phyloP scores from a whole-genome alignment of 78 protist genomes.

The Polysphondylium violaceum region DNA sequence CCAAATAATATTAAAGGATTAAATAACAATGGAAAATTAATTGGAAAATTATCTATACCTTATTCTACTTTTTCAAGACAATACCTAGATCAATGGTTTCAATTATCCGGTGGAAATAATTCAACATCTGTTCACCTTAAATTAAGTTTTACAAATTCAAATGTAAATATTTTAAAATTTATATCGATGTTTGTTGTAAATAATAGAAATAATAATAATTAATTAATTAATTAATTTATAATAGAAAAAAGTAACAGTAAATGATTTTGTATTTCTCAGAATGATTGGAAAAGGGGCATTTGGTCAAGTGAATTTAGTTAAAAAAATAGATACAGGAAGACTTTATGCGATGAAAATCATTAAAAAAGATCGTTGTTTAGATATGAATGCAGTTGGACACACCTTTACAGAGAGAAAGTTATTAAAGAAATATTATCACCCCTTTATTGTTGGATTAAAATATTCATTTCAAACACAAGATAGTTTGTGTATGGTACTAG shows the following conservation, averaged over 20 bases:
- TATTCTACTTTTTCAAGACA: slow-evolving; percentile 53
- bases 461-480: slow-evolving; percentile 95
- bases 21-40: slow-evolving; percentile 13
- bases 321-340: slow-evolving; percentile 78
- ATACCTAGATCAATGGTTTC: slow-evolving; percentile 65
- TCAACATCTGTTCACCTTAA: slow-evolving; percentile 46
- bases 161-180: background rate
- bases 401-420: slow-evolving; percentile 90
- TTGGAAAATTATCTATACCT: slow-evolving; percentile 62
- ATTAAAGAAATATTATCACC: slow-evolving; percentile 78
- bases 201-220: background rate
- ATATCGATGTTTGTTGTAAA: background rate
- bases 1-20: background rate
- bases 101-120: slow-evolving; percentile 5
- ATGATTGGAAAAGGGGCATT: slow-evolving; percentile 90
- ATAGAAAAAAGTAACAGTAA: slow-evolving; percentile 64
- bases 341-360: slow-evolving; percentile 92
- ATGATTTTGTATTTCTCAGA: slow-evolving; percentile 83
- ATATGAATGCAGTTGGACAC: slow-evolving; percentile 92
- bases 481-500: slow-evolving; percentile 91
- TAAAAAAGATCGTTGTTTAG: slow-evolving; percentile 79
- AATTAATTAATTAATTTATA: too few species aligned
- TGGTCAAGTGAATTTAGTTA: slow-evolving; percentile 86
- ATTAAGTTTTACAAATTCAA: slow-evolving; percentile 66
- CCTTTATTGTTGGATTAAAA: slow-evolving; percentile 93